Evolutionary conservation across 2,329 filamentous ascomycete species (phyloP).

Genomic region (Colletotrichum eremochloae): DNA sequence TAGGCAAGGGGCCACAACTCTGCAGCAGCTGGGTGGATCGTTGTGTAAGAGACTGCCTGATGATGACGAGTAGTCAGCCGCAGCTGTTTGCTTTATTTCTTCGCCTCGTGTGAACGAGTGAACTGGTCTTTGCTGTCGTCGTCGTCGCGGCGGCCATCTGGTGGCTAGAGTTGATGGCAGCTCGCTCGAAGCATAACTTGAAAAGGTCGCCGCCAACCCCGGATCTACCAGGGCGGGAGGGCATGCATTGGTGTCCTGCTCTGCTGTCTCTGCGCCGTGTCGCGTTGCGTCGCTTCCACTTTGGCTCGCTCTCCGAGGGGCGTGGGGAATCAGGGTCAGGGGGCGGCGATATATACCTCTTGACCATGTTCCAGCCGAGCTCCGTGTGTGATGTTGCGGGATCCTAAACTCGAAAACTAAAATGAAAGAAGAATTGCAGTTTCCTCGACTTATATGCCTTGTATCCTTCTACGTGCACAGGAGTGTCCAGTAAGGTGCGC

Average conservation of each 20-base stretch:
- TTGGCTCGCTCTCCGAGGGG: slow-evolving; percentile 4
- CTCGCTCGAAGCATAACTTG: not conserved
- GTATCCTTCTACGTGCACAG: not conserved
- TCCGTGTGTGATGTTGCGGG: slow-evolving; percentile 39
- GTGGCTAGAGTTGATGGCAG: not conserved
- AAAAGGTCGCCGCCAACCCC: slow-evolving; percentile 12
- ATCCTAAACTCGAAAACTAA: slow-evolving; percentile 16
- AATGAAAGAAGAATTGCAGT: slow-evolving; percentile 17
- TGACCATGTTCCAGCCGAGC: slow-evolving; percentile 30
- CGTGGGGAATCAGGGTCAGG: slow-evolving; percentile 29
- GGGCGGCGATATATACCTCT: slow-evolving; percentile 26
- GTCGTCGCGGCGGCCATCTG: no score
- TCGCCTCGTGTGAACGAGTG: not conserved
- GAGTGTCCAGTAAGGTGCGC: not conserved
- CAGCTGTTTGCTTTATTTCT: slow-evolving; percentile 20
- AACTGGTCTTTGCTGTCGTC: not conserved
- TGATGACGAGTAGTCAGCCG: slow-evolving; percentile 34
- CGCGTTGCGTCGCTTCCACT: slow-evolving; percentile 17
- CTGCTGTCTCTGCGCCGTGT: slow-evolving; percentile 17
- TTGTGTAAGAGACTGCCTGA: slow-evolving; percentile 26
- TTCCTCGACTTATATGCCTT: not conserved
- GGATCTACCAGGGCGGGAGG: slow-evolving; percentile 16
- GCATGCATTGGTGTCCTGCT: slow-evolving; percentile 4
- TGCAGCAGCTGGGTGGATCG: slow-evolving; percentile 38
- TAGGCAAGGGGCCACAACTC: slow-evolving; percentile 27